Base-by-base conservation (phyloP, 73 alveolate species). In the Stentor coeruleus region DNA sequence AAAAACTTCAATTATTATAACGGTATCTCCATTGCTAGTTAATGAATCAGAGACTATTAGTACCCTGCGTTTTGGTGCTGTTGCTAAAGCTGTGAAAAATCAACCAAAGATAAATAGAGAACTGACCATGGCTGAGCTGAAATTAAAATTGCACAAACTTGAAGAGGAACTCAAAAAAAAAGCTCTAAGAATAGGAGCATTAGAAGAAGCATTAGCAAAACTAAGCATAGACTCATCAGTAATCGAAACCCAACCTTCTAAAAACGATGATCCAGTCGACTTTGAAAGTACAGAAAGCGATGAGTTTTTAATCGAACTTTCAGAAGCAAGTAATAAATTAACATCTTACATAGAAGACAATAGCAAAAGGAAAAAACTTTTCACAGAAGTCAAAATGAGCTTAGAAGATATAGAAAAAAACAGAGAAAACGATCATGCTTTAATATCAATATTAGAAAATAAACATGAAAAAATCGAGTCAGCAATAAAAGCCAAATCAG, bases 131-230 rank as follows among this genome's bases (percentile, higher is more conserved):
- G 79, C 79, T 0, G 79, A 66, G 39, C 79, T 66, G 33, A 20
- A 33, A 31, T 26, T 66, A 66, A 20, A 20, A 20, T 33, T 66
- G 14, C n/a, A 20, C n/a, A 20, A 66, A 2, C 26, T 31, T 11
- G 37, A 31, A 66, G 79, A 66, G 33, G 79, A 66, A 66, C n/a
- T 66, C 79, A 66, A 31, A 40, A 66, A 31, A 66, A 66, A 66
- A 66, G 79, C n/a, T 15, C 20, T 11, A 66, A 0, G 39, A 66
- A 66, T 66, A 1, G 33, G 15, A 26, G 36, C 33, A 20, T 40
- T 66, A 14, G 99, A 97, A 87, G 99, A 97, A 84, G 98, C 98
- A 33, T 93, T 95, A 88, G 94, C 89, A 82, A 97, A 88, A 38
- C 92, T n/a, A n/a, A n/a, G n/a, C n/a, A n/a, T n/a, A n/a, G n/a